Evolutionary conservation across 1,139 yeast genomes (phyloP).

Genomic region (Pichia sp.): DNA sequence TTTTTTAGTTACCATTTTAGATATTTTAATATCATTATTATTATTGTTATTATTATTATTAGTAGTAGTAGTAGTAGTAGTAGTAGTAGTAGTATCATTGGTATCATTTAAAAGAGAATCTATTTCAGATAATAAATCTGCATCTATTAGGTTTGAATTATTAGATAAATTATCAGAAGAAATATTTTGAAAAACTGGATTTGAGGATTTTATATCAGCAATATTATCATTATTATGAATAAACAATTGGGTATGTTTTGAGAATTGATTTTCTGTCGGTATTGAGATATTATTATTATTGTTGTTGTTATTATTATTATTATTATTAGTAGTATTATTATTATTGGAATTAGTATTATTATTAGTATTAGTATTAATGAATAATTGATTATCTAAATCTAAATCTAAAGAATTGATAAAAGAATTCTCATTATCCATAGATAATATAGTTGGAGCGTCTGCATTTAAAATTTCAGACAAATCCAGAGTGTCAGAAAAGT

Average conservation of each 20-base stretch:
- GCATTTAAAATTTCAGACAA: too few relatives aligned
- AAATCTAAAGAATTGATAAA: too few relatives aligned
- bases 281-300: background rate
- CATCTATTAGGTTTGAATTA: background rate
- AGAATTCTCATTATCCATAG: too few relatives aligned
- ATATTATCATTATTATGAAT: background rate
- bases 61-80: background rate
- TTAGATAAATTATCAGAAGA: background rate
- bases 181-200: background rate
- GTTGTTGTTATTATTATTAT: background rate
- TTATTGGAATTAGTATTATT: background rate
- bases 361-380: too few relatives aligned
- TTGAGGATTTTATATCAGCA: background rate
- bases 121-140: constrained; percentile 5
- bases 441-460: too few relatives aligned
- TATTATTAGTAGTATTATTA: too few relatives aligned
- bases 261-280: too few relatives aligned
- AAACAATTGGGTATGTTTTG: too few relatives aligned
- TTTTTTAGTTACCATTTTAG: background rate
- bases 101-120: background rate
- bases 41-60: too few relatives aligned
- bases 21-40: too few relatives aligned
- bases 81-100: background rate
- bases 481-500: too few relatives aligned
- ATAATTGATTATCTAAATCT: too few relatives aligned